These are phyloP conservation scores for Parachlorella kessleri DNA, from an alignment of 139 green algal species.

Conservation along the genomic window DNA sequence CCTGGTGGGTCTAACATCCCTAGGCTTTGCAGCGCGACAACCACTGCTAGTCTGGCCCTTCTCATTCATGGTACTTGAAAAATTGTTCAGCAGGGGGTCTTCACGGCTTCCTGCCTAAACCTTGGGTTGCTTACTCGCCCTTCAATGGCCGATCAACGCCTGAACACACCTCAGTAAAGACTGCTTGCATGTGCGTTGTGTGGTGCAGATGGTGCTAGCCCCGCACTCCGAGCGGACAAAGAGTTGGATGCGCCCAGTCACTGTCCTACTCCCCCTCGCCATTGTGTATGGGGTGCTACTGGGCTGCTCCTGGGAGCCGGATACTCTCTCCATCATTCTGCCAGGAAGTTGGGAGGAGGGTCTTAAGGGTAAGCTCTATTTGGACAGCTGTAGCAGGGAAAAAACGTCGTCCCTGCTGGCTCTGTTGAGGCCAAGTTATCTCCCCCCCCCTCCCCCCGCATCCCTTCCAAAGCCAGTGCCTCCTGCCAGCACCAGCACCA, in stretches of 20 bases:
- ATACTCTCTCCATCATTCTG: constrained; percentile 71
- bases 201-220: constrained; percentile 24
- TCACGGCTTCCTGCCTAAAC: not conserved
- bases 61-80: too few species aligned
- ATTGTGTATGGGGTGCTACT: constrained; percentile 63
- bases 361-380: constrained; percentile 39
- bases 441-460: too few species aligned
- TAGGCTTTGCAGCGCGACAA: too few species aligned
- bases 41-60: too few species aligned
- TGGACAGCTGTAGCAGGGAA: too few species aligned
- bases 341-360: constrained; percentile 66
- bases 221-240: constrained; percentile 12
- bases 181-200: too few species aligned
- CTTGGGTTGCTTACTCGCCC: not conserved
- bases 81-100: not conserved
- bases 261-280: constrained; percentile 44
- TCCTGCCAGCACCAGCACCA: too few species aligned
- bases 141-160: not conserved
- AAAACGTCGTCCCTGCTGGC: too few species aligned
- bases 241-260: not conserved
- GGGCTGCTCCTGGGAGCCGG: constrained; percentile 59
- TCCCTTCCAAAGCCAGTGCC: too few species aligned
- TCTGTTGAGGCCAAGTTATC: too few species aligned
- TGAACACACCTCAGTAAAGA: too few species aligned
- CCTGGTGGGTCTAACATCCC: constrained; percentile 19